Base-by-base conservation (phyloP, 2,329 filamentous ascomycete species). In the Penicillium sp. region DNA sequence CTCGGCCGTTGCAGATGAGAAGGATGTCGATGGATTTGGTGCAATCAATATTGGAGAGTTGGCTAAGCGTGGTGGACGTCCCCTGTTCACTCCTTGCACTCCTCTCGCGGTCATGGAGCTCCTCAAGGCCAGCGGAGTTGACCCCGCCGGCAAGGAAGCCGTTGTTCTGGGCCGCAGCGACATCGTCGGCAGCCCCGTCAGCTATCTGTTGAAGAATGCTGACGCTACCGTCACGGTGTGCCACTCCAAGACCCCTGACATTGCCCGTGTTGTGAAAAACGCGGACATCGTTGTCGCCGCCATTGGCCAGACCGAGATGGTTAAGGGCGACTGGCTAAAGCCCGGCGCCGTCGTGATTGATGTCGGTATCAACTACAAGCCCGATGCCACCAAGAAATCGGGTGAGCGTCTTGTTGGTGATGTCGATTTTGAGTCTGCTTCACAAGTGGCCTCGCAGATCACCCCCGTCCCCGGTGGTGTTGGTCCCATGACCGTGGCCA, bases 11-110 rank as follows among this genome's bases (percentile, higher is more conserved):
- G 85, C 91, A 46, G 90, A 94, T 71, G 91, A 95, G 79, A 99
- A 99, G 81, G 95, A 99, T 82, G 95, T 99, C 55, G 95, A 99
- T 79, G 95, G 95, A 55, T 99, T 99, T 74, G 94, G 95, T 59
- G 89, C 92, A 59, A 85, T 85, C 73, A 99, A 97, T 81, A 97
- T 99, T 75, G 95, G 95, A 67, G 94, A 98, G 81, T 85, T 99
- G 70, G 93, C 95, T 71, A 99, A 99, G 85, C 89, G 93, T 70
- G 94, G 95, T 54, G 95, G 95, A 48, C 87, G 86, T 67, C 95
- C 95, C 51, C 84, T 92, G 64, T 99, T 99, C 80, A 87, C 91
- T 46, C 95, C 95, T 51, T 99, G 95, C 84, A 99, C 95, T 1
- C 95, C 95, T 55, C 94, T 97, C 81, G 95, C 95, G 73, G 91